Percentiles rank a stretch among this genome's conserved stretches.
These are phyloP conservation scores for Cercospora beticola DNA, from an alignment of 2,329 filamentous ascomycete genomes.

Conservation along the genomic window DNA sequence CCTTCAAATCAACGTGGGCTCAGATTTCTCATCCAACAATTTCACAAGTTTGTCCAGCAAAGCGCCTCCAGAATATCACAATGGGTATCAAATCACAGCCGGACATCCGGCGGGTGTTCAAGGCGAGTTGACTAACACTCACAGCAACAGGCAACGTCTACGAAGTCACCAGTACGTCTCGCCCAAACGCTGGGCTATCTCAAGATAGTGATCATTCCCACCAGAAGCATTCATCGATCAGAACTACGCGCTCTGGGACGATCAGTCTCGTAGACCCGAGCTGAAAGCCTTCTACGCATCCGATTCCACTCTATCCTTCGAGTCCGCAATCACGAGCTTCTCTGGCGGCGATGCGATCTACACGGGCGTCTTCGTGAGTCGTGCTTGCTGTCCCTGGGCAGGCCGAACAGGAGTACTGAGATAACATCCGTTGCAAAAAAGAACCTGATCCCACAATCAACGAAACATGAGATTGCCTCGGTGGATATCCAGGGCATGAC, in stretches of 20 bases:
- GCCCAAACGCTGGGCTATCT: not conserved
- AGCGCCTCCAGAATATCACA: not conserved
- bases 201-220: not conserved
- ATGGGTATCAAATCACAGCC: not conserved
- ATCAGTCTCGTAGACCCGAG: not conserved
- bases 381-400: too few relatives aligned
- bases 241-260: conserved; percentile 7
- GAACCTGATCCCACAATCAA: not conserved
- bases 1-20: not conserved
- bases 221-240: not conserved
- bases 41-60: not conserved
- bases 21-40: not conserved
- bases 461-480: conserved; percentile 1
- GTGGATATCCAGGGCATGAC: not conserved
- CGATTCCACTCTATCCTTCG: not conserved
- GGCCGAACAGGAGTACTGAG: too few relatives aligned
- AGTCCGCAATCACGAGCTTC: not conserved
- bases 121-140: not conserved
- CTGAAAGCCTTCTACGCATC: not conserved
- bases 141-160: not conserved
- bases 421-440: not conserved
- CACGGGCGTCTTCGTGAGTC: not conserved
- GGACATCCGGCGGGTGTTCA: not conserved
- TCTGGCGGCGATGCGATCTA: not conserved
- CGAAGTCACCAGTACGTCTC: not conserved